Evolutionary conservation across 1,284 basidiomycete genomes (phyloP).

Genomic region (Sphaerobolus stellatus): DNA sequence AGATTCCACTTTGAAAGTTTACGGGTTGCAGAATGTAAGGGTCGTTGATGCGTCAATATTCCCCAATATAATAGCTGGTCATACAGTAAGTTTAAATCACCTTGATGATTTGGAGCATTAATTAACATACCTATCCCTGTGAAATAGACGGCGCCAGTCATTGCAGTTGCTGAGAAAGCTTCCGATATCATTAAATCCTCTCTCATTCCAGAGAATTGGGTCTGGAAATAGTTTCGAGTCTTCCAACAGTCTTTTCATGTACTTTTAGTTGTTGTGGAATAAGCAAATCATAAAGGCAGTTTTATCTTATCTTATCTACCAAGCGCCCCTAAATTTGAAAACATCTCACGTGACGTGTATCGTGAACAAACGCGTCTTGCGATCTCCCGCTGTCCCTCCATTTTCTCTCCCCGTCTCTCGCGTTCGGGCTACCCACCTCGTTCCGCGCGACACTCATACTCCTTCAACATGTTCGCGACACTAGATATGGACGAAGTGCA

Average conservation of each 20-base stretch:
- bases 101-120: background rate
- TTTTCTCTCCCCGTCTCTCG: too few relatives aligned
- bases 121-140: background rate
- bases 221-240: background rate
- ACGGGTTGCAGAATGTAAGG: conserved; percentile 42
- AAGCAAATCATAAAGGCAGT: too few relatives aligned
- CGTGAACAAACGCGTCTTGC: too few relatives aligned
- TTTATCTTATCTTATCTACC: too few relatives aligned
- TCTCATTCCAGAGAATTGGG: background rate
- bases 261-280: too few relatives aligned
- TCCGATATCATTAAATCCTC: conserved; percentile 53
- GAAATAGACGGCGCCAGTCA: conserved; percentile 53
- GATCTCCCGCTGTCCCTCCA: too few relatives aligned
- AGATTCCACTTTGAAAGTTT: conserved; percentile 39
- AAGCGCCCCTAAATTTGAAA: too few relatives aligned
- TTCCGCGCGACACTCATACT: too few relatives aligned
- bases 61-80: conserved; percentile 59
- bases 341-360: too few relatives aligned
- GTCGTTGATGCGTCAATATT: conserved; percentile 63
- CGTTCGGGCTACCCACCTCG: too few relatives aligned
- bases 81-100: conserved; percentile 48
- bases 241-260: too few relatives aligned
- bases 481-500: conserved; percentile 49
- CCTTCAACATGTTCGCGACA: conserved; percentile 58
- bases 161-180: conserved; percentile 63